Conservation (phyloP, 164 flowering plant genomes). For the Cinnamomum chago region DNA sequence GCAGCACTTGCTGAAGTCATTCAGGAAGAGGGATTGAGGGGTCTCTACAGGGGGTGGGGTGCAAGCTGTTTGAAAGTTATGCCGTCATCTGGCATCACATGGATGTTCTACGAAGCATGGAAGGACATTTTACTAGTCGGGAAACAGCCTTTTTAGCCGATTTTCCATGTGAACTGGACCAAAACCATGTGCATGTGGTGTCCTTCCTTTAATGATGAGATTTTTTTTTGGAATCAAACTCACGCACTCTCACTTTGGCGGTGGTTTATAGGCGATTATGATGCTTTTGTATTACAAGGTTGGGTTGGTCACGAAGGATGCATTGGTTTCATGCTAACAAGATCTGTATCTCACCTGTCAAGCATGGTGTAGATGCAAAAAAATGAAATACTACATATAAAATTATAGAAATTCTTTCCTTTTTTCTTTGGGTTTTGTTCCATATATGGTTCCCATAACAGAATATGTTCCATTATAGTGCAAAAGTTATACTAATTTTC, state of each 20-base stretch:
- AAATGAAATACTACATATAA: no score
- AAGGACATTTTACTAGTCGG: conserved; percentile 67
- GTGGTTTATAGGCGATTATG: neutral
- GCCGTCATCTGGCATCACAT: conserved; percentile 95
- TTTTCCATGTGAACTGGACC: neutral
- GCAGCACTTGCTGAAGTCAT: conserved; percentile 85
- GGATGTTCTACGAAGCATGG: conserved; percentile 99
- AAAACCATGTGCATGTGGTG: neutral
- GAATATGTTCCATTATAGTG: no score
- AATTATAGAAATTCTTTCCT: no score
- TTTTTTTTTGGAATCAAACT: no score
- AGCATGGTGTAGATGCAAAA: no score
- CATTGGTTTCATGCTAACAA: no score
- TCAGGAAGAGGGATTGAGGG: conserved; percentile 61
- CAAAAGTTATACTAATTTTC: no score
- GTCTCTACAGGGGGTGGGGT: conserved; percentile 98
- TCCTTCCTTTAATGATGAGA: neutral
- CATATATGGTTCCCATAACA: no score
- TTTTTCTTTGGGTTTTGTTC: no score
- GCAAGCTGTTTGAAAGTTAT: conserved; percentile 92
- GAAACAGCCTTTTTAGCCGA: conserved; percentile 8
- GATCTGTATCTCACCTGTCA: no score
- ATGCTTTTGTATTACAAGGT: neutral
- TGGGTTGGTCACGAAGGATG: neutral
- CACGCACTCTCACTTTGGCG: neutral